A percentile compares a stretch with the other conserved stretches of the same genome.
Conservation (phyloP, 2,329 filamentous ascomycete species). For the Penicillium digitatum region DNA sequence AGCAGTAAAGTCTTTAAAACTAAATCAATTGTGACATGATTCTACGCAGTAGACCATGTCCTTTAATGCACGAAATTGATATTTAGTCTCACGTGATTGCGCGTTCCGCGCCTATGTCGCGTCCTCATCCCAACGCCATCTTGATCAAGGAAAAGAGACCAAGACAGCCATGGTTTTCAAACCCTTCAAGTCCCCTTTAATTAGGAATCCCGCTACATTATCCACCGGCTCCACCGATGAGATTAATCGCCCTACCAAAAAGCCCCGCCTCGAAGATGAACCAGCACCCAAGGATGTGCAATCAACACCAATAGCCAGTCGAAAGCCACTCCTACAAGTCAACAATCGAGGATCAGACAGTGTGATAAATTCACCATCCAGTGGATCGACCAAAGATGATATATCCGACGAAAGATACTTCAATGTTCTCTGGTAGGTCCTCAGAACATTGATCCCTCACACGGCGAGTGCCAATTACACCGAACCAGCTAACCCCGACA, state of each 20-base stretch:
- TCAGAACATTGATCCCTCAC: background rate
- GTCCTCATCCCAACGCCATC: conserved; percentile 9
- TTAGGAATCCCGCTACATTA: conserved; percentile 30
- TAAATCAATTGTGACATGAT: background rate
- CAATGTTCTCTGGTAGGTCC: conserved; percentile 47
- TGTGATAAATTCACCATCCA: conserved; percentile 2
- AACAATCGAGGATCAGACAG: conserved; percentile 22
- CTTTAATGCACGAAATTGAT: background rate
- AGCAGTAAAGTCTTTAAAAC: background rate
- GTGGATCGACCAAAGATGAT: conserved; percentile 2
- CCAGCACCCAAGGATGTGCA: conserved; percentile 6
- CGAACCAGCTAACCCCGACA: conserved; percentile 24
- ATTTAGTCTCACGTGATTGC: conserved; percentile 20
- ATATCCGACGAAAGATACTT: conserved; percentile 39
- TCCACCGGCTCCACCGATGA: conserved; percentile 4
- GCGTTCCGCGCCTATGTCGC: conserved; percentile 16
- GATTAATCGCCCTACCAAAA: conserved; percentile 31
- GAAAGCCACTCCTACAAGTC: conserved; percentile 35
- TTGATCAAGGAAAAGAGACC: background rate
- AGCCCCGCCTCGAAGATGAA: conserved; percentile 31
- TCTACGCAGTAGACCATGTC: background rate
- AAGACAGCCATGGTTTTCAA: conserved; percentile 41
- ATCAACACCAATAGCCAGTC: conserved; percentile 10
- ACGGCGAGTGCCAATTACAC: background rate
- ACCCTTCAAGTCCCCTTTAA: conserved; percentile 45